Evolutionary conservation across 2,329 filamentous ascomycete species (phyloP).

Genomic region (Escovopsis weberi): DNA sequence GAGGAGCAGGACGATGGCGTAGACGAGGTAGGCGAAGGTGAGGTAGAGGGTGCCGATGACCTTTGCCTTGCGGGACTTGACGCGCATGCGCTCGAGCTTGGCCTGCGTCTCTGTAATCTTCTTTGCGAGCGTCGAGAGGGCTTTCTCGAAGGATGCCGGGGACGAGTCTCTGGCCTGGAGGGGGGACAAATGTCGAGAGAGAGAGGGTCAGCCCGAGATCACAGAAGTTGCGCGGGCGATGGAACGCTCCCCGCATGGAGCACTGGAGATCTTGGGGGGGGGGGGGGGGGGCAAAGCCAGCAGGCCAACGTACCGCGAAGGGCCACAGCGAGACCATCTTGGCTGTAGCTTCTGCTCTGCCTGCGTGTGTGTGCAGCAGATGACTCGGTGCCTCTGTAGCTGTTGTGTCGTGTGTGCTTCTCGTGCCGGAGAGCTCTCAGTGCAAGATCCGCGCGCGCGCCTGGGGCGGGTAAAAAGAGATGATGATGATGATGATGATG

Average conservation of each 20-base stretch:
- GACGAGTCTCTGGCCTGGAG: slow-evolving; percentile 63
- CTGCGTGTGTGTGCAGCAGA: neutral
- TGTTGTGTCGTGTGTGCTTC: too few relatives aligned
- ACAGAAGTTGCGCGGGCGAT: too few relatives aligned
- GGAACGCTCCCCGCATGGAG: too few relatives aligned
- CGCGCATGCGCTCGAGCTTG: slow-evolving; percentile 57
- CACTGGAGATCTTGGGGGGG: neutral
- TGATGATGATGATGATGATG: too few relatives aligned
- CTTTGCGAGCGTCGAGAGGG: slow-evolving; percentile 62
- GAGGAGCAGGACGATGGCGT: slow-evolving; percentile 64
- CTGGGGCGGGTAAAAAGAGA: too few relatives aligned
- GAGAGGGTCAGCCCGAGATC: too few relatives aligned
- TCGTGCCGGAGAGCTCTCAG: too few relatives aligned
- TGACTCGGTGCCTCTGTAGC: neutral
- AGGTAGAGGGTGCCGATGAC: slow-evolving; percentile 85
- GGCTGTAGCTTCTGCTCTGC: neutral
- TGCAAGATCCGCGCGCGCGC: too few relatives aligned
- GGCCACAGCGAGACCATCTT: slow-evolving; percentile 77
- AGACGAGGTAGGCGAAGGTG: slow-evolving; percentile 79
- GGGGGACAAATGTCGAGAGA: neutral
- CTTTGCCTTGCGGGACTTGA: slow-evolving; percentile 61
- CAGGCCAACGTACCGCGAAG: slow-evolving; percentile 47
- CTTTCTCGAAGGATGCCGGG: slow-evolving; percentile 85
- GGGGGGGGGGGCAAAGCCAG: too few relatives aligned
- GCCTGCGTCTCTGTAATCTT: slow-evolving; percentile 68